Evolutionary conservation across 2,329 filamentous ascomycete genomes (phyloP), one percentile per base, ranked within the genome.

Genomic region (Dactylonectria macrodidyma): DNA sequence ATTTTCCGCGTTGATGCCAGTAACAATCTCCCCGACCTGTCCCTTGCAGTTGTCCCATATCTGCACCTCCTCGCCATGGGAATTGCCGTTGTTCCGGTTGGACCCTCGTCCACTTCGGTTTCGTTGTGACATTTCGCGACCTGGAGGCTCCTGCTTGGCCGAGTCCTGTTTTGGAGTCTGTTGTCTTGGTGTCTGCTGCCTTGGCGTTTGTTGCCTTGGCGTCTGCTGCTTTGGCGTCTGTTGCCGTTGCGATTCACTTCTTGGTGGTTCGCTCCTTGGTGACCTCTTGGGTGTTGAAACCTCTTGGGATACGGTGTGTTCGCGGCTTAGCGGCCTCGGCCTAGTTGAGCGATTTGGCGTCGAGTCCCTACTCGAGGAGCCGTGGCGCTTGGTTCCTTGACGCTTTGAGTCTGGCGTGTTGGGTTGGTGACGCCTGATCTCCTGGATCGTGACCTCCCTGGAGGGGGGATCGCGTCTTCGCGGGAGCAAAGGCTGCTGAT

Each of bases 31-130:
- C 41, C 75, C 73, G 34, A 84, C 74, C 54, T 83, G 80, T 4
- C 73, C 74, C 66, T 84, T 83, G 72, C 78, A 81, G 1, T 75
- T 71, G 38, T 84, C 82, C 83, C 83, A 85, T 6, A 84, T 79
- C 54, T 82, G 78, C 9, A 79, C 81, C 71, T 85, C 83, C 69
- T 85, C 83, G 33, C 83, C 83, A 36, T 83, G 81, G 8, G 78
- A 72, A 67, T 81, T 79, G 30, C 82, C 81, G 55, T 82, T 84
- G 76, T 83, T 84, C 48, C 83, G 81, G 75, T 82, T 82, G 47
- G 81, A 82, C 46, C 82, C 82, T 68, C 83, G 83, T 59, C 81
- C 82, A 72, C 82, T 83, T 62, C 83, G 81, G 67, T 83, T 84
- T 67, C 83, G 79, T 74, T 84, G 83, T 50, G 83, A 84, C 82